Base-by-base conservation (phyloP, 1,284 basidiomycete genomes). In the Ceratobasidium papillatum region DNA sequence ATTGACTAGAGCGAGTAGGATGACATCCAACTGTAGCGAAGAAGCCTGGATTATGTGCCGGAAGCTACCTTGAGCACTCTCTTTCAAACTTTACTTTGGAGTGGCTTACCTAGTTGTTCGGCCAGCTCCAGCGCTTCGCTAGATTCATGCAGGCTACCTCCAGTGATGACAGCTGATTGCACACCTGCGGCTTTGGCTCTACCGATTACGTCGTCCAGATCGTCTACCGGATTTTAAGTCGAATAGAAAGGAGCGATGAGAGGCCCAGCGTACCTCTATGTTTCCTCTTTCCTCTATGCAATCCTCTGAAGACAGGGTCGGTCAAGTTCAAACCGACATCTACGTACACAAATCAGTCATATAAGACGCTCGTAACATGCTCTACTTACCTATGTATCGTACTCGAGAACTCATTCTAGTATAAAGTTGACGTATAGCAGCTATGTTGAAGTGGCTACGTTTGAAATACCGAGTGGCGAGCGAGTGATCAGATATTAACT, bases 21-120 rank as follows among this genome's bases (percentile, higher is more conserved):
- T 97, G 95, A 77, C 92, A 93, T 22, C 95, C 95, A 0, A 91
- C 89, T 0, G 94, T 96, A 8, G 90, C 88, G 80, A 91, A 94
- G 22, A 94, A 82, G 7, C 85, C 91, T 91, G 76, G 4, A 34
- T n/a, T 51, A 47, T n/a, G 36, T 2, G 14, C 17, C 19, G 4
- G 32, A 38, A n/a, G 5, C 32, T 36, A 8, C 32, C 22, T 11
- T 59, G 17, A n/a, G 36, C n/a, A 38, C 27, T 9, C 19, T 22
- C 34, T 32, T n/a, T 34, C 41, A 5, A n/a, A 1, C 9, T 41
- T 0, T 4, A n/a, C 19, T 3, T 43, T 9, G 11, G 27, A 1
- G n/a, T 17, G 22, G 78, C 85, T 76, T 75, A 89, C 91, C 84
- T 75, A 89, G 84, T 78, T 89, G 79, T 73, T 84, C 83, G 0